Evolutionary conservation across 225 moss, liverwort and hornwort species (phyloP).

Genomic region (Takakia lepidozioides): DNA sequence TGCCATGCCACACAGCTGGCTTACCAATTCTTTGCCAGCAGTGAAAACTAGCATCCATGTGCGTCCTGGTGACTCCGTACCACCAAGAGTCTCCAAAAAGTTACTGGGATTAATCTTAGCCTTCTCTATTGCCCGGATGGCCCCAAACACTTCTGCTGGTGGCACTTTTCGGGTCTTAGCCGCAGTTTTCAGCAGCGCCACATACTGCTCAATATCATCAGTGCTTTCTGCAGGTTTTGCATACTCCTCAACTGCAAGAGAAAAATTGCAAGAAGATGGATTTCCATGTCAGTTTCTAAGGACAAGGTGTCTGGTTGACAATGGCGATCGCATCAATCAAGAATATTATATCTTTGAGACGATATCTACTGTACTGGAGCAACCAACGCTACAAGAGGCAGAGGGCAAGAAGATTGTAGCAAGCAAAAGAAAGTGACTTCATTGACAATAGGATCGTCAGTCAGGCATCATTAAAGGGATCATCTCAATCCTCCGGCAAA

Average conservation of each 20-base stretch:
- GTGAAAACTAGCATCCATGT: slow-evolving; percentile 86
- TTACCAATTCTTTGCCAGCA: slow-evolving; percentile 34
- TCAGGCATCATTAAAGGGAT: too few species aligned
- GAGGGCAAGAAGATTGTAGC: too few species aligned
- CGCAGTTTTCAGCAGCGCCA: slow-evolving; percentile 55
- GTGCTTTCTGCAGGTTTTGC: slow-evolving; percentile 15
- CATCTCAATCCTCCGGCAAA: too few species aligned
- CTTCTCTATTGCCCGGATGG: slow-evolving; percentile 66
- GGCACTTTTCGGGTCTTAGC: slow-evolving; percentile 72
- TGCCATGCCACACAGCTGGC: too few species aligned
- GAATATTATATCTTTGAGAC: too few species aligned
- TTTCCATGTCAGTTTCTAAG: neutral
- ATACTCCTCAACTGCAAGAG: slow-evolving; percentile 13
- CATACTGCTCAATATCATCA: slow-evolving; percentile 27
- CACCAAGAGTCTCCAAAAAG: slow-evolving; percentile 50
- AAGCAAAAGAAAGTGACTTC: too few species aligned
- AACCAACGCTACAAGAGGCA: too few species aligned
- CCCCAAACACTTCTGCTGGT: slow-evolving; percentile 42
- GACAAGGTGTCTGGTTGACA: neutral
- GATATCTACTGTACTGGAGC: too few species aligned
- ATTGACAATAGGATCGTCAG: too few species aligned
- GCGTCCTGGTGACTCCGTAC: slow-evolving; percentile 62
- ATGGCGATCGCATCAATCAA: too few species aligned
- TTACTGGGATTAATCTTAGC: slow-evolving; percentile 65
- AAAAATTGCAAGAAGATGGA: neutral